These are phyloP conservation scores for Calamus simplicifolius DNA, from an alignment of 176 grass and related monocot species.

Conservation along the genomic window DNA sequence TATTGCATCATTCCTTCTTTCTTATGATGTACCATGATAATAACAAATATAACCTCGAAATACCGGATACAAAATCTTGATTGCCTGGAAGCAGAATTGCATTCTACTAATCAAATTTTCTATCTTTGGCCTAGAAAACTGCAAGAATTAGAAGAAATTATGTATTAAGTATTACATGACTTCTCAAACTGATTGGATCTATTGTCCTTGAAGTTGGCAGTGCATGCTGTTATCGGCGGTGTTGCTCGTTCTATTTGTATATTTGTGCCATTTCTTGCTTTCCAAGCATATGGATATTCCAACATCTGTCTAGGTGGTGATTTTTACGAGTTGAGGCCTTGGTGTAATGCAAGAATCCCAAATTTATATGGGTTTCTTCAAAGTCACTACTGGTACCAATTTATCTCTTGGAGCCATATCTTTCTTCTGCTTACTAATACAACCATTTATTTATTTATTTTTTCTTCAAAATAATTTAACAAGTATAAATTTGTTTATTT, in stretches of 20 bases:
- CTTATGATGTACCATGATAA: background rate
- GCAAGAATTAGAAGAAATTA: no score
- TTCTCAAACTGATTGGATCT: slow-evolving; percentile 21
- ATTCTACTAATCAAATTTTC: no score
- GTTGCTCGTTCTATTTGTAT: slow-evolving; percentile 46
- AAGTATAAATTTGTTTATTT: no score
- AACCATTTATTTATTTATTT: no score
- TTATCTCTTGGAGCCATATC: background rate
- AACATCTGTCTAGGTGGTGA: slow-evolving; percentile 56
- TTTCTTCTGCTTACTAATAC: background rate
- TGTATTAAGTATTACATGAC: no score
- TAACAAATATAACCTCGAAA: no score
- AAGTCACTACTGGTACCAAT: slow-evolving; percentile 81
- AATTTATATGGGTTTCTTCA: slow-evolving; percentile 87
- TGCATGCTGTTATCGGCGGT: slow-evolving; percentile 35
- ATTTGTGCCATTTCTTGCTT: slow-evolving; percentile 71
- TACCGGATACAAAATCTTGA: no score
- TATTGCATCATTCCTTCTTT: background rate
- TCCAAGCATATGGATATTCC: slow-evolving; percentile 86
- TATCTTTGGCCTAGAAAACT: no score
- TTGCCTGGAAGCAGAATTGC: no score
- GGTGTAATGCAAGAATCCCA: slow-evolving; percentile 74
- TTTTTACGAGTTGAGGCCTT: slow-evolving; percentile 47
- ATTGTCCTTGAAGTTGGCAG: slow-evolving; percentile 45
- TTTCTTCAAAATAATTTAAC: no score